Evolutionary conservation across 2,329 filamentous ascomycete genomes (phyloP).

Genomic region (Bretziella fagacearum): DNA sequence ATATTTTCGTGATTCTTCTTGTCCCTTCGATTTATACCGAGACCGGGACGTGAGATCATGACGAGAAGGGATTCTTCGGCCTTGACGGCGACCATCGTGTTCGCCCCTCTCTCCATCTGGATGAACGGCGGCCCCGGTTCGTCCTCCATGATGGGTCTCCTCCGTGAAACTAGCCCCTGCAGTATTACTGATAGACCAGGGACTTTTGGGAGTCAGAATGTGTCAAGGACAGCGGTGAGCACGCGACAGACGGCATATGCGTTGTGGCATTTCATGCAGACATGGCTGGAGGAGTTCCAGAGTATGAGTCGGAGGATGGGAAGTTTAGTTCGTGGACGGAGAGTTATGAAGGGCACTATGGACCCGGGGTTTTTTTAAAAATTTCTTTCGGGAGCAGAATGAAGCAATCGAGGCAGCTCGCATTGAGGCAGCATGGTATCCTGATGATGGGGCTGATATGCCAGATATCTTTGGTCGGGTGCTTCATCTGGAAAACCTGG

Average conservation of each 20-base stretch:
- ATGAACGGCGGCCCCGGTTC: constrained; percentile 51
- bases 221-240: background rate
- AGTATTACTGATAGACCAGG: constrained; percentile 27
- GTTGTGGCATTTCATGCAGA: constrained; percentile 49
- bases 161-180: constrained; percentile 40
- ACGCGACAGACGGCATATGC: constrained; percentile 36
- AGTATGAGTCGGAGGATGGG: constrained; percentile 31
- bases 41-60: no score
- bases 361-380: constrained; percentile 46
- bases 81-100: background rate
- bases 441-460: background rate
- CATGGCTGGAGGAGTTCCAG: constrained; percentile 39
- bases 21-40: no score
- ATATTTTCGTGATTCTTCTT: no score
- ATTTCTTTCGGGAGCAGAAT: constrained; percentile 45
- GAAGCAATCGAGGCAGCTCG: constrained; percentile 14
- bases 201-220: background rate
- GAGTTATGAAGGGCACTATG: constrained; percentile 55
- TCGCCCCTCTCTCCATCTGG: constrained; percentile 30
- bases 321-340: constrained; percentile 49
- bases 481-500: constrained; percentile 39
- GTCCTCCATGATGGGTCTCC: constrained; percentile 48
- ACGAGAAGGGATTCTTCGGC: no score
- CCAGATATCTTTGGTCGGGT: constrained; percentile 28
- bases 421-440: constrained; percentile 17